Percentiles rank a stretch among this genome's conserved stretches.
Conservation (phyloP, 225 moss, liverwort and hornwort genomes). For the Physcomitrium patens region DNA sequence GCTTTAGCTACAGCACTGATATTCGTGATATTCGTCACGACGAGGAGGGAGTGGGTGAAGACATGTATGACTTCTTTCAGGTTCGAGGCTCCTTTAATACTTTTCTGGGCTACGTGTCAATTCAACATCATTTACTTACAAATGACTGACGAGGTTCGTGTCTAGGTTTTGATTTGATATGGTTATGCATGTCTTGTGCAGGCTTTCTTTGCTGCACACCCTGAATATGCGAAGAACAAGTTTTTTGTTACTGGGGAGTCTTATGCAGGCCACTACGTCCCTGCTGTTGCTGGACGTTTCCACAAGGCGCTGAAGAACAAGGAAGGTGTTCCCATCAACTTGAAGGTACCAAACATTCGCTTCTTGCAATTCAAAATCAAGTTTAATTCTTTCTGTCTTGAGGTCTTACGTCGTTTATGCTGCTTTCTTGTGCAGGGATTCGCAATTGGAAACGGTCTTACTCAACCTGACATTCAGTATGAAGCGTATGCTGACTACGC, state of each 20-base stretch:
- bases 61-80: constrained; percentile 79
- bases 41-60: constrained; percentile 65
- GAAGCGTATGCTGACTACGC: constrained; percentile 74
- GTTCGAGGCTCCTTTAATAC: constrained; percentile 21
- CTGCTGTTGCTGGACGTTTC: constrained; percentile 59
- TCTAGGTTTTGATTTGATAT: constrained; percentile 4
- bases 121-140: background rate
- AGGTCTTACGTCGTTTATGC: constrained; percentile 11
- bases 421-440: constrained; percentile 50
- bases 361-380: background rate
- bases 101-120: background rate
- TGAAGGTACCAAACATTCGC: constrained; percentile 49
- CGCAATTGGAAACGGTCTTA: constrained; percentile 70
- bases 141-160: background rate
- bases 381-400: background rate
- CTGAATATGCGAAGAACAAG: constrained; percentile 56
- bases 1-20: constrained; percentile 73
- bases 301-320: constrained; percentile 55
- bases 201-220: constrained; percentile 64
- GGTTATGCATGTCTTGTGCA: constrained; percentile 34
- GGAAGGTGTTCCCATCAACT: constrained; percentile 66
- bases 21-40: constrained; percentile 64
- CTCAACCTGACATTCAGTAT: constrained; percentile 73
- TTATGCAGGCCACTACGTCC: constrained; percentile 71
- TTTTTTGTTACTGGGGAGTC: constrained; percentile 68